Base-by-base conservation (phyloP, 129 eudicot species). In the Escallonia herrerae region DNA sequence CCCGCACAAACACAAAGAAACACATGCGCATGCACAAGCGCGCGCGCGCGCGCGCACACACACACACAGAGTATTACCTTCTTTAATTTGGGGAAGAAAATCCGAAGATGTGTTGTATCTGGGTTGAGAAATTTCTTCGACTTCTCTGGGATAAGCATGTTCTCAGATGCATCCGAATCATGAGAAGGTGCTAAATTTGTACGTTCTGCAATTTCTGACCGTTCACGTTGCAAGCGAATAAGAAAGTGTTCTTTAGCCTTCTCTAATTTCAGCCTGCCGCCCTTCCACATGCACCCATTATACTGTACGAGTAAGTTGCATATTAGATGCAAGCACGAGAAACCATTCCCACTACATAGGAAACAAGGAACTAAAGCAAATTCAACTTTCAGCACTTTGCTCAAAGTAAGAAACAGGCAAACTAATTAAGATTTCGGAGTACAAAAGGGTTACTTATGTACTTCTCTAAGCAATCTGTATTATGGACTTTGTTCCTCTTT, bases 221-320 rank as follows among this genome's bases (percentile, higher is more conserved):
- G 84, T 55, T 89, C 99, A 59, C 83, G 86, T 76, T 68, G 80
- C 76, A 94, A 57, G 55, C 84, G 85, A 56, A 64, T 54, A 78
- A 82, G 84, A 78, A 86, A 94, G 69, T 89, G 93, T 58, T 89
- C 95, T 65, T 80, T 94, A 48, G 99, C 97, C 79, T 86, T 94
- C 86, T 94, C 99, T 44, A 94, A 90, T 58, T 74, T 81, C 62
- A 94, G 73, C 61, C 73, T 89, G 69, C 97, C 97, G 59, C 99
- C 97, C 68, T 89, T 94, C 99, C 99, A 94, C 86, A 76, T 65
- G 71, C 99, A 94, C 56, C 99, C 99, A 82, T 89, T 94, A 64
- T 94, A 94, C 99, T 94, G 83, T 38, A 68, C 5, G 33, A 39
- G 14, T 15, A 48, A 45, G 37, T 40, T 7, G 22, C 48, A 50